These are phyloP conservation scores for Globisporangium ultimum DNA, from an alignment of 352 stramenopile genomes.

Conservation along the genomic window DNA sequence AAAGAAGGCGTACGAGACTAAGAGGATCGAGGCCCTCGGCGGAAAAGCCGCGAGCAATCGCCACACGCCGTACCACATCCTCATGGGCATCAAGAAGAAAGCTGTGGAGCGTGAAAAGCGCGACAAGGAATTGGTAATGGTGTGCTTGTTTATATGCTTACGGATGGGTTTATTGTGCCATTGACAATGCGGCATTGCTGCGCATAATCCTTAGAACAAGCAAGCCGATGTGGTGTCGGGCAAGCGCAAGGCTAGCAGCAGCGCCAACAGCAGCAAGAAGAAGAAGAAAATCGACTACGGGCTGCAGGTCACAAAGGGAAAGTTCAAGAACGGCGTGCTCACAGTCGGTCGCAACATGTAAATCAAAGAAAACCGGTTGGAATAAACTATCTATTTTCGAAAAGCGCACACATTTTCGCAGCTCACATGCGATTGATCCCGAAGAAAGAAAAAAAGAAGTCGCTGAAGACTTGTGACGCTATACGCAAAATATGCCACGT, in stretches of 20 bases:
- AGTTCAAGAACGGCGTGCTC: slow-evolving; percentile 73
- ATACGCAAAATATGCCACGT: background rate
- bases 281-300: slow-evolving; percentile 75
- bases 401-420: no score
- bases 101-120: slow-evolving; percentile 42
- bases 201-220: slow-evolving; percentile 39
- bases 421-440: no score
- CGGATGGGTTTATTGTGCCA: background rate
- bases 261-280: slow-evolving; percentile 42
- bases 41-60: slow-evolving; percentile 55
- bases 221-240: slow-evolving; percentile 65
- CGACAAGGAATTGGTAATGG: slow-evolving; percentile 51
- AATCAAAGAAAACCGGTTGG: slow-evolving; percentile 6
- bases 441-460: slow-evolving; percentile 2
- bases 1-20: slow-evolving; percentile 70
- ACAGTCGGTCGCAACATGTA: slow-evolving; percentile 42
- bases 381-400: no score
- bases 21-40: slow-evolving; percentile 66
- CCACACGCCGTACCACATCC: slow-evolving; percentile 67
- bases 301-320: slow-evolving; percentile 66
- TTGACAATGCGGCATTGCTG: slow-evolving; percentile 4
- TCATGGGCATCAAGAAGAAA: slow-evolving; percentile 73
- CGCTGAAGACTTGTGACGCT: no score
- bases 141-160: background rate
- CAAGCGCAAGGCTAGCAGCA: slow-evolving; percentile 50